Conservation (phyloP, 2,329 filamentous ascomycete genomes). For the Nigrospora oryzae region DNA sequence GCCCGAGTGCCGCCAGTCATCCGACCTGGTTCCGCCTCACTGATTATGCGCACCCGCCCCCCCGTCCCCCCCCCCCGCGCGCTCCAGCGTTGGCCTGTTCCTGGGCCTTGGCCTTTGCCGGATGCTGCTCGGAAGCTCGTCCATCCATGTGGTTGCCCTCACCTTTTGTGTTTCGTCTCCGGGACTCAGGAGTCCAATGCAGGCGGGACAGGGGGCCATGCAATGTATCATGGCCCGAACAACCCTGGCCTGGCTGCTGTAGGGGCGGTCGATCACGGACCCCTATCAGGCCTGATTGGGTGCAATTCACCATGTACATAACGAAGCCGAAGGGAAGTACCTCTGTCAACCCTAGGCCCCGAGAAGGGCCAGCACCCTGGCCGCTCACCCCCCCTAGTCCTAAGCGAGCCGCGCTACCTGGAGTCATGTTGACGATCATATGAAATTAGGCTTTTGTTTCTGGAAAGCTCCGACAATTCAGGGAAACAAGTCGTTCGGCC, state of each 20-base stretch:
- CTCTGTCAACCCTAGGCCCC: background rate
- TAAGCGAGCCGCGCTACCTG: slow-evolving; percentile 16
- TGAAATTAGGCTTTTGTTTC: slow-evolving; percentile 17
- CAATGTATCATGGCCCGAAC: no score
- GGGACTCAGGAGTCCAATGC: slow-evolving; percentile 1
- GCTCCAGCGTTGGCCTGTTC: no score
- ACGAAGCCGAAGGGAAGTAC: background rate
- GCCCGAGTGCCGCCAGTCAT: no score
- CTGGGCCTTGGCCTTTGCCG: background rate
- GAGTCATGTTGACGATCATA: slow-evolving; percentile 17
- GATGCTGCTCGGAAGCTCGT: slow-evolving; percentile 1
- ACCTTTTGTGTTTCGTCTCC: background rate
- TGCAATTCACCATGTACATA: no score
- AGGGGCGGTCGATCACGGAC: slow-evolving; percentile 16
- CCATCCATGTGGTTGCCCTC: slow-evolving; percentile 1
- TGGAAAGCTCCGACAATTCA: slow-evolving; percentile 5
- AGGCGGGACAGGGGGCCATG: no score
- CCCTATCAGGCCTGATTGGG: slow-evolving; percentile 3
- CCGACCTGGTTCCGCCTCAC: no score
- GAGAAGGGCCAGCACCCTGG: slow-evolving; percentile 11
- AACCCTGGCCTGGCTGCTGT: no score
- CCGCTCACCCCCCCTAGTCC: slow-evolving; percentile 12
- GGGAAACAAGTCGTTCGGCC: slow-evolving; percentile 1
- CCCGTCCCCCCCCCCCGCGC: no score
- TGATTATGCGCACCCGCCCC: no score